Percentiles rank a stretch among this genome's conserved stretches.
phyloP scores from a whole-genome alignment of 2,329 filamentous ascomycete genomes.

The Setomelanomma holmii region DNA sequence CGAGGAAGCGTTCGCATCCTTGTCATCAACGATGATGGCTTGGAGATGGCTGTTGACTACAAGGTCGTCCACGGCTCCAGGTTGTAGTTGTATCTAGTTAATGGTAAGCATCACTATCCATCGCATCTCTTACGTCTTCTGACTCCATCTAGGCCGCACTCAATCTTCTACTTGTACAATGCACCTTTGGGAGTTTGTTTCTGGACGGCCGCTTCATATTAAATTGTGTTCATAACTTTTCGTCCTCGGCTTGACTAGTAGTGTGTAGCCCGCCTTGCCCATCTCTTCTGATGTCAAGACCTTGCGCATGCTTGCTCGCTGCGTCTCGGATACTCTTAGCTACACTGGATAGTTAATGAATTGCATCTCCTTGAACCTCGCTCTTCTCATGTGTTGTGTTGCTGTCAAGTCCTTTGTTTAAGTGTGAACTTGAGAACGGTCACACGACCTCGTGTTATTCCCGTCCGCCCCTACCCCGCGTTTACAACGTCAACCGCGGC shows the following conservation, averaged over 20 bases:
- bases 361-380: constrained; percentile 24
- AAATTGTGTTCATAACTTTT: constrained; percentile 50
- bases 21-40: constrained; percentile 90
- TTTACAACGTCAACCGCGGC: constrained; percentile 7
- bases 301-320: constrained; percentile 14
- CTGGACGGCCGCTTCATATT: constrained; percentile 35
- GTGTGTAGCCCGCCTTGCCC: not conserved
- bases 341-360: constrained; percentile 50
- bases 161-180: constrained; percentile 39
- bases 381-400: constrained; percentile 1
- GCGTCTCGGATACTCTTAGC: constrained; percentile 38
- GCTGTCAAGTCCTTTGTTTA: too few species aligned
- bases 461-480: constrained; percentile 27
- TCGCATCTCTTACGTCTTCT: constrained; percentile 11
- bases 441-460: not conserved
- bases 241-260: constrained; percentile 26
- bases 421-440: too few species aligned
- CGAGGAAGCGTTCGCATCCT: constrained; percentile 93
- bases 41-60: constrained; percentile 97
- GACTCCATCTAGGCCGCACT: constrained; percentile 30
- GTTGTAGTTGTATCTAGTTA: constrained; percentile 57
- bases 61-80: constrained; percentile 89
- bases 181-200: constrained; percentile 44
- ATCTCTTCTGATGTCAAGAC: constrained; percentile 6
- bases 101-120: constrained; percentile 31